Evolutionary conservation across 148 eudicot species (phyloP), one percentile per base, ranked within the genome.

Genomic region (Amaranthus palmeri): DNA sequence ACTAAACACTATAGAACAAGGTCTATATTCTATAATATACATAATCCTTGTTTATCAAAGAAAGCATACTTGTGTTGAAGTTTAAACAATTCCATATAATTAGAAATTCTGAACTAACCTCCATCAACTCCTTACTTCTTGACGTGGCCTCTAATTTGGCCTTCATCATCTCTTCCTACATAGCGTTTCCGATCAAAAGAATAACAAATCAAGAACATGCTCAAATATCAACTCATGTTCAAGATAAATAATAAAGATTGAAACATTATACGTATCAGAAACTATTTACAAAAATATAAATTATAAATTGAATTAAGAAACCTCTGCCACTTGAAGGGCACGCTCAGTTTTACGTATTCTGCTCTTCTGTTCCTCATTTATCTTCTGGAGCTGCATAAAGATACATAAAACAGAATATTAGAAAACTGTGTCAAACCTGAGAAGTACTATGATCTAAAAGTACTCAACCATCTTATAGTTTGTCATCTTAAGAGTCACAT

Each of bases 291-390:
- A 2, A 25, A 25, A 25, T 25, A 25, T 25, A 25, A 25, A 25
- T 25, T 25, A 25, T 25, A 25, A 25, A 0, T 25, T 43, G 51
- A 4, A 54, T 17, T 7, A 64, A 17, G 49, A 61, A 80, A 87
- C 97, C 88, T 93, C 98, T 69, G 95, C 96, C 69, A 80, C 80
- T 78, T 83, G 77, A 82, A 92, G 91, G 74, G 97, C 97, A 52
- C 91, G 92, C 75, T 92, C 92, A 81, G 90, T 88, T 80, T 85
- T 88, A 54, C 70, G 79, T 72, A 89, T 79, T 78, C 76, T 88
- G 47, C 80, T 67, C 85, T 85, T 83, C 70, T 88, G 89, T 47
- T 88, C 92, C 68, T 89, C 89, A 79, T 81, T 76, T 54, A 72
- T 81, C 78, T 86, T 88, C 70, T 89, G 87, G 60, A 85, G 86